Evolutionary conservation across 805 yeast species (phyloP).

Genomic region (Schizosaccharomyces lindneri): DNA sequence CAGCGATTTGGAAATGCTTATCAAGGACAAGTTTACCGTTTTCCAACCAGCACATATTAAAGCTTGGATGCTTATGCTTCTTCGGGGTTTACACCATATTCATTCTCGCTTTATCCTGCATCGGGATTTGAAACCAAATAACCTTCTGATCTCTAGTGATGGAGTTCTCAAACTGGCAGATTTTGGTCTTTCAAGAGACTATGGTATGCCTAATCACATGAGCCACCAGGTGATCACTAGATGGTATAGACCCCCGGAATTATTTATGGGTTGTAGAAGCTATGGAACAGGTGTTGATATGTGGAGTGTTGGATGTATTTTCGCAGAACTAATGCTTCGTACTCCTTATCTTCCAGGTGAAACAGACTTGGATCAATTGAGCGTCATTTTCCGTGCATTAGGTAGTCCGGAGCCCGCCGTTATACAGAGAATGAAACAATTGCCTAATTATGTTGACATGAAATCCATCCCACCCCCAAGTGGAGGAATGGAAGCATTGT

Average conservation of each 20-base stretch:
- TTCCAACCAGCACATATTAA: conserved; percentile 74
- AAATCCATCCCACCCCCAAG: background rate
- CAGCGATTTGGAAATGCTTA: conserved; percentile 69
- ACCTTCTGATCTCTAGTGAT: conserved; percentile 58
- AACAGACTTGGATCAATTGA: conserved; percentile 71
- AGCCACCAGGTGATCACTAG: conserved; percentile 90
- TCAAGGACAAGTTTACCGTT: conserved; percentile 50
- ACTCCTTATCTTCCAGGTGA: conserved; percentile 87
- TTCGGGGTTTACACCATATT: conserved; percentile 86
- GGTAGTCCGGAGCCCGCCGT: conserved; percentile 84
- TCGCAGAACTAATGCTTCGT: conserved; percentile 86
- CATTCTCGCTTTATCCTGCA: conserved; percentile 79
- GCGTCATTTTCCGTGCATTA: conserved; percentile 77
- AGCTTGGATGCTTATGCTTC: conserved; percentile 81
- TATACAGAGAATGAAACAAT: conserved; percentile 72
- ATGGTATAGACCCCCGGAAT: conserved; percentile 95
- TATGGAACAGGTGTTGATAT: conserved; percentile 71
- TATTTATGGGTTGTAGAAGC: conserved; percentile 66
- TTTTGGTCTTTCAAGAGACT: conserved; percentile 80
- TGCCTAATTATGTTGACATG: conserved; percentile 22
- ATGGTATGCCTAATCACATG: conserved; percentile 25
- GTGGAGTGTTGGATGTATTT: conserved; percentile 91
- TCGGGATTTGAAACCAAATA: conserved; percentile 23
- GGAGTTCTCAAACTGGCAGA: conserved; percentile 88
- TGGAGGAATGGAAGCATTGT: conserved; percentile 8